These are phyloP conservation scores for Ensete ventricosum DNA, from an alignment of 176 grass and related monocot species.

Conservation along the genomic window DNA sequence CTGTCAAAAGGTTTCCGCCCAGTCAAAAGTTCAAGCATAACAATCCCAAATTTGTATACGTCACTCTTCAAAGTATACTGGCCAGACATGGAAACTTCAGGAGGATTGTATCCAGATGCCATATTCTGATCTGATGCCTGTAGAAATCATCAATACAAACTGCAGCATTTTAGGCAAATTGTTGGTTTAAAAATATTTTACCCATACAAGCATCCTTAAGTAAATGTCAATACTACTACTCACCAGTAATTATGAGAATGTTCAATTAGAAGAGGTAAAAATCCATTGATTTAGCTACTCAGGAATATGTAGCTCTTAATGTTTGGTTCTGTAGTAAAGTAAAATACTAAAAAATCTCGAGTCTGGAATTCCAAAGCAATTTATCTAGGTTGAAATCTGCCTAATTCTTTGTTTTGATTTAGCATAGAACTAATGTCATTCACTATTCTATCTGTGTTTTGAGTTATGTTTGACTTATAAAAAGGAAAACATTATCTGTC, in stretches of 20 bases:
- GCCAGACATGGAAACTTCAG: conserved; percentile 75
- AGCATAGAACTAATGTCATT: too few species aligned
- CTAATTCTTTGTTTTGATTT: not conserved
- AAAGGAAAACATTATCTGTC: too few species aligned
- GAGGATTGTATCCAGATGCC: conserved; percentile 47
- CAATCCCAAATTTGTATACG: conserved; percentile 85
- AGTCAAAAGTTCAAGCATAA: conserved; percentile 96
- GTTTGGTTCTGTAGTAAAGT: too few species aligned
- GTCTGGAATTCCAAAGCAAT: not conserved
- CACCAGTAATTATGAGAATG: too few species aligned
- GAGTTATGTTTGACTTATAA: too few species aligned
- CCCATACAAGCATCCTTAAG: not conserved
- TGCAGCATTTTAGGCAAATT: not conserved
- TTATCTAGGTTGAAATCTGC: not conserved
- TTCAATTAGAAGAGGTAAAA: too few species aligned
- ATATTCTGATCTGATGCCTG: conserved; percentile 59
- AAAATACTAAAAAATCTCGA: too few species aligned
- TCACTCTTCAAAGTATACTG: conserved; percentile 91
- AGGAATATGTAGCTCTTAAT: too few species aligned
- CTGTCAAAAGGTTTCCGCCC: conserved; percentile 74
- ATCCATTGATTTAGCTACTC: too few species aligned
- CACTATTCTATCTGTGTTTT: too few species aligned
- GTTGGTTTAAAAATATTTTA: not conserved
- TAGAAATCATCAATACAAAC: conserved; percentile 13
- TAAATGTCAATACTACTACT: too few species aligned